Evolutionary conservation across 768 basidiomycete genomes (phyloP), one percentile per base, ranked within the genome.

Genomic region (Tylopilus intermedius): DNA sequence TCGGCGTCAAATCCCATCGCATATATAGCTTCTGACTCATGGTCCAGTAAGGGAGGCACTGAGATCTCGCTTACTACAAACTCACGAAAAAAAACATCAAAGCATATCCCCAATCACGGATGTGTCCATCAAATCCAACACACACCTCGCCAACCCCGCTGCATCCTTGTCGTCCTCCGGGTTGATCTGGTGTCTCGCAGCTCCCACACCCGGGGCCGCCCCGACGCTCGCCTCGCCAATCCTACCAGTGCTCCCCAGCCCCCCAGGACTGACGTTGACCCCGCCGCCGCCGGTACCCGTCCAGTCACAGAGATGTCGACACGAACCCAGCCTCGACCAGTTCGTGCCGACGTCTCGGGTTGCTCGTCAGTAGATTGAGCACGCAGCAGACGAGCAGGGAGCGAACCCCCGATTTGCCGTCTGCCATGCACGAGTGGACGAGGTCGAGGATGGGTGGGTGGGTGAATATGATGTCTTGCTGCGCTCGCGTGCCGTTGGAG

Each of bases 91-190:
- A 40, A 22, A 40, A 47, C 13, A 24, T 65, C 58, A 67, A 30
- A 56, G 24, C 49, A 63, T 37, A 46, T 67, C 63, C 49, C 57
- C 63, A n/a, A 68, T 59, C 40, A 13, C 52, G 27, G 50, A 58
- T 49, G 61, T 62, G 49, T 77, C 76, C 49, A 78, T 66, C 51
- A 69, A 63, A n/a, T 79, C 77, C 63, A 88, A 60, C 47, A 85
- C 82, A 41, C 70, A 63, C 61, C 78, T 72, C 45, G 86, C 85
- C 49, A 74, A 66, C 45, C 75, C 76, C 48, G 80, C 75, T 15
- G 85, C 80, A 53, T 84, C 81, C 61, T 71, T 71, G 61, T 86
- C 84, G 37, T 82, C 81, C 54, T 84, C 84, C 51, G 77, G 67
- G 14, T 73, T 70, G 49, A 74, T 71, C 49, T 68, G 70, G 45